Evolutionary conservation across 257 asterid species (phyloP).

Genomic region (Solanum ahanhuiri): DNA sequence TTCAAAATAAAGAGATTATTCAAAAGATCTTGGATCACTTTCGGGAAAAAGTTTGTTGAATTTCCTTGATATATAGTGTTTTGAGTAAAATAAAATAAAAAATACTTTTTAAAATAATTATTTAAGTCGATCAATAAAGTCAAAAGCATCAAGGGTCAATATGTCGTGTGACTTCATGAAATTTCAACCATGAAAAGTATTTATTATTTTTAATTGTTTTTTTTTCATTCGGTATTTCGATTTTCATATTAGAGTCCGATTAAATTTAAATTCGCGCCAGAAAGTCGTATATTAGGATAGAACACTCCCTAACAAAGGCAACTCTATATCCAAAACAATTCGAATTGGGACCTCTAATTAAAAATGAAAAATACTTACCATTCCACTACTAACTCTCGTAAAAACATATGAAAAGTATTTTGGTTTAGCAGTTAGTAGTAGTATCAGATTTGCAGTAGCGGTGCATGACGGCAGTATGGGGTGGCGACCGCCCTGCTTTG

Average conservation of each 20-base stretch:
- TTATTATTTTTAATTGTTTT: too few relatives aligned
- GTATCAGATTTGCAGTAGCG: not conserved
- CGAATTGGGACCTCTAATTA: fast-evolving
- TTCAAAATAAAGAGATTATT: not conserved
- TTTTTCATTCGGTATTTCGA: fast-evolving
- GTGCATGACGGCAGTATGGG: not conserved
- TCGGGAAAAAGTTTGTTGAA: not conserved
- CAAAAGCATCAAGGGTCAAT: not conserved
- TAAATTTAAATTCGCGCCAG: fast-evolving
- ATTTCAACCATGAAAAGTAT: not conserved
- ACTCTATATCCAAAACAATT: fast-evolving
- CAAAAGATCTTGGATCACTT: not conserved
- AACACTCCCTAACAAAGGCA: fast-evolving
- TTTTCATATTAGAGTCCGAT: fast-evolving
- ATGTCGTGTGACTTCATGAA: not conserved
- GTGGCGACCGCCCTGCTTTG: not conserved
- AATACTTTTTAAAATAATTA: too few relatives aligned
- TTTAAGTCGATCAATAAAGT: not conserved
- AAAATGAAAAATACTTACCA: too few relatives aligned
- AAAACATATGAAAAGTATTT: not conserved
- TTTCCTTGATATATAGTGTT: not conserved
- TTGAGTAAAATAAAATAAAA: not conserved
- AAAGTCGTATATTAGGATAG: too few relatives aligned
- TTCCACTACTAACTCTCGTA: not conserved
- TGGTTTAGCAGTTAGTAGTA: not conserved